Evolutionary conservation across 345 rosid genomes (phyloP).

Genomic region (Acer saccharum): DNA sequence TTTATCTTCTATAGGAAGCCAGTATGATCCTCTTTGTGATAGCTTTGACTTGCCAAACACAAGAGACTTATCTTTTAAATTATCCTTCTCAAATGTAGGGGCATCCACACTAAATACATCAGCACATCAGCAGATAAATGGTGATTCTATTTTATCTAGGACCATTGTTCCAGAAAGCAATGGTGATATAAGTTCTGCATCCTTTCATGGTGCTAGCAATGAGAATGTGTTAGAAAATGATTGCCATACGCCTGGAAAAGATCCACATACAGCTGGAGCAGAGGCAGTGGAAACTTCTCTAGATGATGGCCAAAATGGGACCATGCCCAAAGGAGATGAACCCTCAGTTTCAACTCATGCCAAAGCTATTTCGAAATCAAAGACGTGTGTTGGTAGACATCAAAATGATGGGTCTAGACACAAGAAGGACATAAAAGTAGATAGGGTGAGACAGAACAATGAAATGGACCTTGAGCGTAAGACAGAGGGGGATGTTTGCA

Average conservation of each 20-base stretch:
- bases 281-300: conserved; percentile 51
- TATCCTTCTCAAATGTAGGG: conserved; percentile 11
- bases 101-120: conserved; percentile 11
- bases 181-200: conserved; percentile 50
- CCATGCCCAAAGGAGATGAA: conserved; percentile 46
- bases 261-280: conserved; percentile 31
- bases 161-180: conserved; percentile 31
- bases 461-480: conserved; percentile 50
- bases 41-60: conserved; percentile 43
- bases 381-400: conserved; percentile 34
- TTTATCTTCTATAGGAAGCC: conserved; percentile 52
- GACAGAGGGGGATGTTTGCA: conserved; percentile 41
- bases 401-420: conserved; percentile 44
- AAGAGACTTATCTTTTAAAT: conserved; percentile 37
- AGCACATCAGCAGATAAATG: conserved; percentile 36
- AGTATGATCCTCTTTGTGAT: conserved; percentile 68
- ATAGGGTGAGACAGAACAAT: conserved; percentile 29
- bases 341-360: conserved; percentile 41
- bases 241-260: conserved; percentile 35
- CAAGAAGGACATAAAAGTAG: conserved; percentile 41
- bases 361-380: conserved; percentile 37
- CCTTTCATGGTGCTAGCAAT: conserved; percentile 37
- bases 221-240: conserved; percentile 41
- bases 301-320: conserved; percentile 44
- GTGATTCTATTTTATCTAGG: conserved; percentile 31